A percentile compares a stretch with the other conserved stretches of the same genome.
These are phyloP conservation scores for Lepidium aucheri DNA, from an alignment of 345 rosid genomes.

Conservation along the genomic window DNA sequence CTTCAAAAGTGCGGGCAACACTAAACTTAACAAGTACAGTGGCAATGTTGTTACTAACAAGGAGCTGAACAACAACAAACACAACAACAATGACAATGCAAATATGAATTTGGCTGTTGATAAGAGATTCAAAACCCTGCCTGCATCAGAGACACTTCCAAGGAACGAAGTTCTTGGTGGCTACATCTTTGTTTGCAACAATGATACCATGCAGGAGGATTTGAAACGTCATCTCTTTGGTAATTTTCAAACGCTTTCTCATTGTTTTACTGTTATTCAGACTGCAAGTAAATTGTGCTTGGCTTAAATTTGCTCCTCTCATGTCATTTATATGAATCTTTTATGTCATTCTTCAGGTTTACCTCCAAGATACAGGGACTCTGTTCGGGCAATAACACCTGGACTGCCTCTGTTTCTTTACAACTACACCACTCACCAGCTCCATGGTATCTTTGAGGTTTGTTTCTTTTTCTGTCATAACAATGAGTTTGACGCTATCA, in stretches of 20 bases:
- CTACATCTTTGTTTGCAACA: slow-evolving; percentile 95
- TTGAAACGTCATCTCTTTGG: slow-evolving; percentile 91
- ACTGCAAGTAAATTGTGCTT: not conserved
- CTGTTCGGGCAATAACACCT: slow-evolving; percentile 96
- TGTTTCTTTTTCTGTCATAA: slow-evolving; percentile 15
- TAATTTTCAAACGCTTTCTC: slow-evolving; percentile 16
- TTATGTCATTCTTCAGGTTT: slow-evolving; percentile 44
- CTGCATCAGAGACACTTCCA: slow-evolving; percentile 88
- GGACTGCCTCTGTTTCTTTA: slow-evolving; percentile 96
- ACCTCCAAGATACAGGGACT: slow-evolving; percentile 97
- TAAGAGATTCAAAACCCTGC: slow-evolving; percentile 63
- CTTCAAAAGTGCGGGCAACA: slow-evolving; percentile 38
- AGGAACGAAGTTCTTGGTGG: slow-evolving; percentile 98
- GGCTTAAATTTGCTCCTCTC: not conserved
- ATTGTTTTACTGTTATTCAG: not conserved
- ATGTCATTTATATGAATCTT: not conserved
- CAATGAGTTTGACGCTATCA: not conserved
- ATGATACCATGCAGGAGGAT: slow-evolving; percentile 99
- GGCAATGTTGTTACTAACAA: slow-evolving; percentile 48
- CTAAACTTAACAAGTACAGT: slow-evolving; percentile 51
- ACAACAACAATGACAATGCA: slow-evolving; percentile 34
- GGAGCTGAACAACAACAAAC: slow-evolving; percentile 38
- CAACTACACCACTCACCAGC: slow-evolving; percentile 93
- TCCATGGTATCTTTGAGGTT: slow-evolving; percentile 99
- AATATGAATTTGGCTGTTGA: slow-evolving; percentile 30